Conservation (phyloP, 2,329 filamentous ascomycete species). For the Fusarium albosuccineum region DNA sequence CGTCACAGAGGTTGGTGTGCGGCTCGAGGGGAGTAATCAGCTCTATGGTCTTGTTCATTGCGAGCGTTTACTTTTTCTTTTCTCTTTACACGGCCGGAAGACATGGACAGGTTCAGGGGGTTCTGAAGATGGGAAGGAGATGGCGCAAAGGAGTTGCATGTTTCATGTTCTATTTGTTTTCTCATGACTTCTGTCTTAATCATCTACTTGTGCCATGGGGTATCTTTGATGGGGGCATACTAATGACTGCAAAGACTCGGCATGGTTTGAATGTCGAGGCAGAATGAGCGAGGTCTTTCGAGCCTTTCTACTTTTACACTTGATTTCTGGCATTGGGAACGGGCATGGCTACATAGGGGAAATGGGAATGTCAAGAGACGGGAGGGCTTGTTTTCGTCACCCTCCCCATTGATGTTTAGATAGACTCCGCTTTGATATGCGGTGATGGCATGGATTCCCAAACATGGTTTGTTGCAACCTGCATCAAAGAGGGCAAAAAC, state of each 20-base stretch:
- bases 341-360: conserved; percentile 8
- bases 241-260: neutral
- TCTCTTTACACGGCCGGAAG: conserved; percentile 7
- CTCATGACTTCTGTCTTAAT: neutral
- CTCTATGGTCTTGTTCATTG: conserved; percentile 18
- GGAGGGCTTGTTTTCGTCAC: conserved; percentile 4
- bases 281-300: neutral
- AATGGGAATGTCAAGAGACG: conserved; percentile 9
- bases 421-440: conserved; percentile 24
- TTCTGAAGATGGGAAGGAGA: conserved; percentile 24
- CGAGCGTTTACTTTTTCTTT: conserved; percentile 6
- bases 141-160: conserved; percentile 25
- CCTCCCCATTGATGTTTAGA: conserved; percentile 14
- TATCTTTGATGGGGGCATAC: neutral
- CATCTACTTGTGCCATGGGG: neutral
- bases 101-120: neutral
- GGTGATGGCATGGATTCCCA: conserved; percentile 16
- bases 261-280: conserved; percentile 4
- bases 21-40: conserved; percentile 3
- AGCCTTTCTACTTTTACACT: conserved; percentile 10
- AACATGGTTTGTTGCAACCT: conserved; percentile 17
- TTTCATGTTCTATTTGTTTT: conserved; percentile 20
- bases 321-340: conserved; percentile 20
- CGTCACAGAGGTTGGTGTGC: neutral
- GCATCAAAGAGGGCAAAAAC: conserved; percentile 10